Evolutionary conservation across 805 yeast species (phyloP), one percentile per base, ranked within the genome.

Genomic region (Scheffersomyces coipomensis): DNA sequence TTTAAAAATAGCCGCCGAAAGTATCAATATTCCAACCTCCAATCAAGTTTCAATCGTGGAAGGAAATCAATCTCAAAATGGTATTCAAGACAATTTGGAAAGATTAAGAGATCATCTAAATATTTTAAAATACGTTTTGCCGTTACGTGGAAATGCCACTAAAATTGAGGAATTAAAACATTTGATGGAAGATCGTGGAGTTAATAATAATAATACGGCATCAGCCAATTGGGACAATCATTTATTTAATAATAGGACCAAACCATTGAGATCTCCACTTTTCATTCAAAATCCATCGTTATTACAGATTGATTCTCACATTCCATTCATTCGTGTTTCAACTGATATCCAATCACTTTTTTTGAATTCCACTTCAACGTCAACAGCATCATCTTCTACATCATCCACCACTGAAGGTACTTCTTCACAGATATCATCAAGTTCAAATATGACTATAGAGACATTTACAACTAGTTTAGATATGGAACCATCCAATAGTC

Each of bases 81-180:
- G 19, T 16, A 13, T 31, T 11, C 6, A 17, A 12, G 4, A 2
- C 8, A 21, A 16, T 19, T 23, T 27, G 6, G 41, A 38, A 17
- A 19, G 29, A 29, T 35, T 45, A n/a, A 35, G 39, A 24, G 42
- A 39, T 24, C 46, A 42, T 30, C 18, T 45, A 13, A 33, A 34
- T 5, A 39, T 39, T 17, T 23, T 45, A 19, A 36, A 36, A 19
- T 30, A 37, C 9, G n/a, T 38, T 9, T 32, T 34, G 8, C 33
- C 37, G 8, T 21, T 39, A 26, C 22, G 29, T 34, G 41, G 39
- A 9, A 37, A 40, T 38, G 27, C 9, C 4, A 18, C 10, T 4
- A 37, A 40, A 29, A 19, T 44, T 16, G 39, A 38, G 11, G 37
- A 15, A n/a, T 12, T 44, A 16, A 37, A 37, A 19, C 24, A 38